Conservation (phyloP, 805 yeast species). For the Yarrowia sp. region DNA sequence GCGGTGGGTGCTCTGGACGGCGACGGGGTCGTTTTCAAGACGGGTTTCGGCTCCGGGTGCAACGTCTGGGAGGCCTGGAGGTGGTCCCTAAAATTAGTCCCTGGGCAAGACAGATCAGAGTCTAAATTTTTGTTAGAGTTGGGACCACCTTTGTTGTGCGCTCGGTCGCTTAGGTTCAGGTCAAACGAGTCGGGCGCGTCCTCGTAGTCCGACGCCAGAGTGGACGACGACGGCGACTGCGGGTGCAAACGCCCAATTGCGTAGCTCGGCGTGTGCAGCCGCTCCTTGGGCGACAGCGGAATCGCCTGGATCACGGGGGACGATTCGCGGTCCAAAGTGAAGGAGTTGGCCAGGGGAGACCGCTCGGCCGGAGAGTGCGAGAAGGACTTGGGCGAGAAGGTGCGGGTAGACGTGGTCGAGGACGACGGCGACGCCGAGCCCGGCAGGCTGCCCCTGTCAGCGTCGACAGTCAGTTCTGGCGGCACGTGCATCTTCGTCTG, state of each 20-base stretch:
- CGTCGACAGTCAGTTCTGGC: background rate
- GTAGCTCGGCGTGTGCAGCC: background rate
- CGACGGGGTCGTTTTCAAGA: too few species aligned
- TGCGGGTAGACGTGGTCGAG: background rate
- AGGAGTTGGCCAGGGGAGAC: constrained; percentile 6
- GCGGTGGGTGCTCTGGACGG: too few species aligned
- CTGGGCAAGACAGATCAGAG: constrained; percentile 8
- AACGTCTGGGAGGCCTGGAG: background rate
- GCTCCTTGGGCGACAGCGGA: constrained; percentile 11
- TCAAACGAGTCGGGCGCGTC: constrained; percentile 22
- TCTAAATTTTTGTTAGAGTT: constrained; percentile 22
- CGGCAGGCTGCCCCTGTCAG: background rate
- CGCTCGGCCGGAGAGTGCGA: constrained; percentile 6
- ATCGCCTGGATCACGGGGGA: constrained; percentile 6
- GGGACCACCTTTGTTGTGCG: constrained; percentile 8
- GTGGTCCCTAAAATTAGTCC: constrained; percentile 6
- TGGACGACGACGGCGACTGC: background rate
- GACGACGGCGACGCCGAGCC: background rate
- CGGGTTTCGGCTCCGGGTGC: too few species aligned
- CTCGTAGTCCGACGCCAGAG: constrained; percentile 23
- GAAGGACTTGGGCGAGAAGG: background rate
- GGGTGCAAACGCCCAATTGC: background rate
- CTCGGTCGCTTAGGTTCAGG: background rate
- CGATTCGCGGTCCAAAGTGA: background rate
- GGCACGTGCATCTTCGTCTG: constrained; percentile 9